A percentile compares a stretch with the other conserved stretches of the same genome.
phyloP scores from a whole-genome alignment of 1,139 yeast species.

The Yamadazyma songkhlaensis region DNA sequence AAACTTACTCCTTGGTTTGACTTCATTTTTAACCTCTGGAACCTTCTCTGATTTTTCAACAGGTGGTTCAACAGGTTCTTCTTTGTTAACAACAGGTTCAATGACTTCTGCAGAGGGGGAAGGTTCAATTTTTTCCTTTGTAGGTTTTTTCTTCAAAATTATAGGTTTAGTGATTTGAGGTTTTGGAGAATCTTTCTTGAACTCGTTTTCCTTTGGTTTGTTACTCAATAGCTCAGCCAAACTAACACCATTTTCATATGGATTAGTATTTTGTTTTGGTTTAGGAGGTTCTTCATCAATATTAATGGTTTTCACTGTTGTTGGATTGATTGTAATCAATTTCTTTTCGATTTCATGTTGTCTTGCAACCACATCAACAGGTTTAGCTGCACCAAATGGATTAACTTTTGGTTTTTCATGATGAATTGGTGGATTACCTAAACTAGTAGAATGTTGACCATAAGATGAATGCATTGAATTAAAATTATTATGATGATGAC shows the following conservation, averaged over 20 bases:
- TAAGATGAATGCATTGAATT: not conserved
- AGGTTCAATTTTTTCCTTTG: constrained; percentile 5
- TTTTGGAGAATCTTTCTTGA: constrained; percentile 21
- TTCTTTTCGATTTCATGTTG: constrained; percentile 44
- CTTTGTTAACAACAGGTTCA: not conserved
- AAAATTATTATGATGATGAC: constrained; percentile 2
- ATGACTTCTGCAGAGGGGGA: not conserved
- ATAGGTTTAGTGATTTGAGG: constrained; percentile 30
- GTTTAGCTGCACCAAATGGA: constrained; percentile 48
- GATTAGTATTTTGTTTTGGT: constrained; percentile 4
- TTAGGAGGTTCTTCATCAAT: not conserved
- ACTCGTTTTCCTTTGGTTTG: constrained; percentile 16
- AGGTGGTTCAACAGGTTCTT: not conserved
- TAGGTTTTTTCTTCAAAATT: constrained; percentile 37
- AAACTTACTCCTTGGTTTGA: too few species aligned
- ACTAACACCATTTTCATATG: constrained; percentile 22
- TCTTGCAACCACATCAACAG: constrained; percentile 41
- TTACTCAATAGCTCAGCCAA: constrained; percentile 39
- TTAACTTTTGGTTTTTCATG: constrained; percentile 30
- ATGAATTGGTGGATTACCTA: too few species aligned
- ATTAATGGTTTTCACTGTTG: constrained; percentile 53
- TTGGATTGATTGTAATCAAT: constrained; percentile 51
- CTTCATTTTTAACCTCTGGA: not conserved
- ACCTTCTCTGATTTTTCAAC: not conserved
- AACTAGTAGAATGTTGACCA: too few species aligned